Evolutionary conservation across 805 yeast genomes (phyloP), one percentile per base, ranked within the genome.

Genomic region (Metschnikowia lochheadii): DNA sequence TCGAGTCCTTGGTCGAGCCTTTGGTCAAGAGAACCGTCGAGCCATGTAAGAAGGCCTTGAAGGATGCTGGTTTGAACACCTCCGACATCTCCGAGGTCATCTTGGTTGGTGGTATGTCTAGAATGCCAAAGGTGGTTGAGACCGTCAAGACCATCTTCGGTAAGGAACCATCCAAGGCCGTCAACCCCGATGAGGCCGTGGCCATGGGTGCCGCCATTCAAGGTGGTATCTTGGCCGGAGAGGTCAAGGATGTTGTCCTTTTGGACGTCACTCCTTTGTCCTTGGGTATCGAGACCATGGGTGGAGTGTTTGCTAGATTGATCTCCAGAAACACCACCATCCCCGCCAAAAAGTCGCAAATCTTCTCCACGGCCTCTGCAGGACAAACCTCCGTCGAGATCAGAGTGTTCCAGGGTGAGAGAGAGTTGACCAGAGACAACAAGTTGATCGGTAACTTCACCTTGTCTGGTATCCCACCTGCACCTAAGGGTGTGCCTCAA

Each of bases 361-460:
- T 90, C 65, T 90, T 91, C 66, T 89, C 96, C 49, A 89, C 97
- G 64, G 96, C 96, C 57, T 90, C 96, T 59, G 87, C 92, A 63
- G 96, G 96, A 70, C 97, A 89, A 81, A 89, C 96, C 58, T 87
- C 96, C 63, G 96, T 89, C 63, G 96, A 89, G 80, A 90, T 90
- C 77, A 86, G 97, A 79, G 97, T 90, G 54, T 91, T 89, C 96
- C 97, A 90, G 80, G 97, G 97, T 81, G 97, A 90, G 82, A 88
- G 97, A 82, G 97, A 90, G 79, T 84, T 91, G 68, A 96, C 92
- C 66, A 87, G 96, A 79, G 97, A 90, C 81, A 90, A 90, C 88
- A 90, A 91, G 80, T 82, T 91, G 71, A 88, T 90, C 71, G 97
- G 97, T 75, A 90, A 91, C 87, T 90, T 90, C 78, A 90, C 96